phyloP scores from a whole-genome alignment of 192 early-diverging fungal genomes.

The Coemansia nantahalensis region DNA sequence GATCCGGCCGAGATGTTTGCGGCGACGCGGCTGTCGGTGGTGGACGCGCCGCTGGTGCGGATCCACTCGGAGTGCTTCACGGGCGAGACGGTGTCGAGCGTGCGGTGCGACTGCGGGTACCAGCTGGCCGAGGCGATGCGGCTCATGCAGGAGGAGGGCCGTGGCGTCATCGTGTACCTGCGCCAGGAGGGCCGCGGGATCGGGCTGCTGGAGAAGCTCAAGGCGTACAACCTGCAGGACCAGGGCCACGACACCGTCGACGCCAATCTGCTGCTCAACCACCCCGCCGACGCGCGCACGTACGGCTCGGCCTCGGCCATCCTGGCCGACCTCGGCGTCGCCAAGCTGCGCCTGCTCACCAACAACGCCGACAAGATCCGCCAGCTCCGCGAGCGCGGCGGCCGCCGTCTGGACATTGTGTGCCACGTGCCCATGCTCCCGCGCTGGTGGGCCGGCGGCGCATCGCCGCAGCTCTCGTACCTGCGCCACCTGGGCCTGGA shows the following conservation, averaged over 20 bases:
- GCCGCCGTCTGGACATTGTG: constrained; percentile 67
- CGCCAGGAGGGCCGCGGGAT: constrained; percentile 96
- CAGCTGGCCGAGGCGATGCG: constrained; percentile 92
- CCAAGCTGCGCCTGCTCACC: constrained; percentile 79
- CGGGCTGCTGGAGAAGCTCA: constrained; percentile 89
- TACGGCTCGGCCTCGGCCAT: constrained; percentile 90
- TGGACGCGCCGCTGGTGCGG: constrained; percentile 70
- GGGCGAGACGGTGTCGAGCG: constrained; percentile 88
- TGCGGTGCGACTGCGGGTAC: constrained; percentile 94
- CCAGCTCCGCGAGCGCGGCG: constrained; percentile 65
- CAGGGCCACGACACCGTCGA: constrained; percentile 90
- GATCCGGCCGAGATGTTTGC: constrained; percentile 37
- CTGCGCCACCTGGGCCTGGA: constrained; percentile 24
- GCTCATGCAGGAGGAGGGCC: constrained; percentile 75
- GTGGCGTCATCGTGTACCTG: constrained; percentile 94
- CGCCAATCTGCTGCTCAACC: constrained; percentile 87
- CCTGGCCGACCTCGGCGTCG: constrained; percentile 74
- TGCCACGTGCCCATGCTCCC: constrained; percentile 91
- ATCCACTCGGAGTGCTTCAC: constrained; percentile 99
- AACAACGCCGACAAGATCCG: constrained; percentile 96
- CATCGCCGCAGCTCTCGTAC: constrained; percentile 27
- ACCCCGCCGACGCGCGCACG: constrained; percentile 90
- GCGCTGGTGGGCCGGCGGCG: constrained; percentile 65
- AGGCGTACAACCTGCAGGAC: constrained; percentile 97
- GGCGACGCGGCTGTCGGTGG: constrained; percentile 31